Percentiles rank a stretch among this genome's conserved stretches.
These are phyloP conservation scores for Adansonia madagascariensis DNA, from an alignment of 441 rosid genomes.

Conservation along the genomic window DNA sequence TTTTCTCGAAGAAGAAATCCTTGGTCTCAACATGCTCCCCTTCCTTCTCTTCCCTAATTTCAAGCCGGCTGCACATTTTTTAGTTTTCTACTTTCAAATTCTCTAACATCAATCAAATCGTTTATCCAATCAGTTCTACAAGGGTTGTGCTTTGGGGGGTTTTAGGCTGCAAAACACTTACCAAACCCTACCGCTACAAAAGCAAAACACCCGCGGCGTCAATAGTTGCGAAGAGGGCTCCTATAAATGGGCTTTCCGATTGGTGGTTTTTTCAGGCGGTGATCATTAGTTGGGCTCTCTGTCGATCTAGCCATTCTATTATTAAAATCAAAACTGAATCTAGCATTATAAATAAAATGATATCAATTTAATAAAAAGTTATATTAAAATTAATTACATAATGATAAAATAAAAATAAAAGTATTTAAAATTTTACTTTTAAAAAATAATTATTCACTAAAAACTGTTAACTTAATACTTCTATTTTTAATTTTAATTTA, in stretches of 20 bases:
- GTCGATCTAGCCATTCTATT: no score
- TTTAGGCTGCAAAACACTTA: slow-evolving; percentile 31
- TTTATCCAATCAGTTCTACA: neutral
- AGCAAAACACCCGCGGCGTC: neutral
- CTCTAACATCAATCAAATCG: neutral
- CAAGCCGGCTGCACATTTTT: slow-evolving; percentile 34
- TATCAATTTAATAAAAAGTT: no score
- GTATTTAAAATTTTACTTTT: no score
- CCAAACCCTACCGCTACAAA: slow-evolving; percentile 8
- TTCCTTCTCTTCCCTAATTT: slow-evolving; percentile 56
- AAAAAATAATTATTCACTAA: no score
- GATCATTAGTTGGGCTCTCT: neutral
- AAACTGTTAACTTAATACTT: no score
- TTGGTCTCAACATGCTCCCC: slow-evolving; percentile 54
- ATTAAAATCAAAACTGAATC: no score
- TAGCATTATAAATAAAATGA: no score
- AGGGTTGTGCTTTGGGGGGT: slow-evolving; percentile 5
- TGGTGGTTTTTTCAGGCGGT: neutral
- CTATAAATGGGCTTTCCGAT: neutral
- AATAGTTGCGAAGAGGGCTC: neutral
- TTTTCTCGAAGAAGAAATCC: slow-evolving; percentile 68
- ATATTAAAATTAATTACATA: no score
- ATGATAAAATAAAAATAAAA: no score
- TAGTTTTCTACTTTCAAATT: neutral
- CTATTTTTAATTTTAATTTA: no score